A percentile compares a stretch with the other conserved stretches of the same genome.
phyloP scores from a whole-genome alignment of 768 basidiomycete species.

The Mrakia frigida region DNA sequence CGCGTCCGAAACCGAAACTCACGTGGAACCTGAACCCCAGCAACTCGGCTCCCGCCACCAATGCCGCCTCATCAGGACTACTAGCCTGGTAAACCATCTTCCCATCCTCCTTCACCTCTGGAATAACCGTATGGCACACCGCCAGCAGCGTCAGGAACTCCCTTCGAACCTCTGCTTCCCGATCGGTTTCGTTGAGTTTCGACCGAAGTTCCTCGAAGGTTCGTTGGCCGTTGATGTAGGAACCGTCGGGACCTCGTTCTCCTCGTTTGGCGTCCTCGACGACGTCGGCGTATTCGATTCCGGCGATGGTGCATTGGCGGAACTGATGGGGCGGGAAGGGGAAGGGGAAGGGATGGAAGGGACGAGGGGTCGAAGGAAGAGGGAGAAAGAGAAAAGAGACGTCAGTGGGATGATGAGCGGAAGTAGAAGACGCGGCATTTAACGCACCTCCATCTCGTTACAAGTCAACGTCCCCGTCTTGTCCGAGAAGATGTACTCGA shows the following conservation, averaged over 20 bases:
- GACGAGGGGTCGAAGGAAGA: neutral
- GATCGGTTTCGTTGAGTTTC: slow-evolving; percentile 23
- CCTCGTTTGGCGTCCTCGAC: slow-evolving; percentile 81
- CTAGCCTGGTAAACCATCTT: slow-evolving; percentile 92
- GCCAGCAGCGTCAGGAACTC: slow-evolving; percentile 80
- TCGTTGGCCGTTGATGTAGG: slow-evolving; percentile 57
- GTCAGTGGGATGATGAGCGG: neutral
- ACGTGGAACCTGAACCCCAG: slow-evolving; percentile 93
- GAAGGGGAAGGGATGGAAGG: neutral
- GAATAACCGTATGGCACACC: slow-evolving; percentile 98
- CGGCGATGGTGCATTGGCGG: slow-evolving; percentile 78
- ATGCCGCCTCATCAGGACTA: slow-evolving; percentile 94
- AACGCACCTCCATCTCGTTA: slow-evolving; percentile 80
- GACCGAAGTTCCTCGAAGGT: slow-evolving; percentile 70
- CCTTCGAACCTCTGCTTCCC: slow-evolving; percentile 52
- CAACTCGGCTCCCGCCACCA: slow-evolving; percentile 87
- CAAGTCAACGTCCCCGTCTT: slow-evolving; percentile 73
- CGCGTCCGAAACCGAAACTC: slow-evolving; percentile 42
- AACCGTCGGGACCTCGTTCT: slow-evolving; percentile 56
- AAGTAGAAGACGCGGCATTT: neutral
- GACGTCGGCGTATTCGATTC: slow-evolving; percentile 78
- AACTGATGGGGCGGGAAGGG: slow-evolving; percentile 47
- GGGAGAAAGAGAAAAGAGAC: too few species aligned
- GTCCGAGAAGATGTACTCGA: slow-evolving; percentile 78
- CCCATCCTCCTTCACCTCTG: slow-evolving; percentile 70